phyloP scores from a whole-genome alignment of 1,284 basidiomycete genomes.

The Malassezia globosa region DNA sequence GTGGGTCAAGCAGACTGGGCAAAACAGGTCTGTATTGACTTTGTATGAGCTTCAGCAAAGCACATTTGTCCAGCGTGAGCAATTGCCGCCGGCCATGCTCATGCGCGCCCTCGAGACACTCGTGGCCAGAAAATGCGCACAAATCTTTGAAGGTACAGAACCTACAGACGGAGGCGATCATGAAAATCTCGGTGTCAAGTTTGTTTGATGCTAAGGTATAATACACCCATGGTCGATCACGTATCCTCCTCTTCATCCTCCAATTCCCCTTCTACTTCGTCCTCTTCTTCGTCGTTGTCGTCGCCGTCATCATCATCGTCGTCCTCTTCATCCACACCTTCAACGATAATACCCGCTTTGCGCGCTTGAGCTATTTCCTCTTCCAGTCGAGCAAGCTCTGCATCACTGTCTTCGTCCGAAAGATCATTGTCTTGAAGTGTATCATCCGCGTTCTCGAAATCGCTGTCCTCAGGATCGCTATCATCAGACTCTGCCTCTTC shows the following conservation, averaged over 20 bases:
- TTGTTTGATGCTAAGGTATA: slow-evolving; percentile 3
- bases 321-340: slow-evolving; percentile 19
- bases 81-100: slow-evolving; percentile 18
- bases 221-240: not conserved
- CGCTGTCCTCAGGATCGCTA: slow-evolving; percentile 12
- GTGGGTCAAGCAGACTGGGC: slow-evolving; percentile 52
- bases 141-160: slow-evolving; percentile 10
- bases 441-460: slow-evolving; percentile 11
- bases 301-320: slow-evolving; percentile 18
- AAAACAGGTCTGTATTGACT: slow-evolving; percentile 52
- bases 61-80: slow-evolving; percentile 49
- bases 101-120: slow-evolving; percentile 6
- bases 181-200: slow-evolving; percentile 15
- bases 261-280: slow-evolving; percentile 10
- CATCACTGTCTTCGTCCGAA: slow-evolving; percentile 13
- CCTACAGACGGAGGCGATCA: not conserved
- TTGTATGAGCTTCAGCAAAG: slow-evolving; percentile 53
- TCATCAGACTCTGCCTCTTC: slow-evolving; percentile 7
- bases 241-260: slow-evolving; percentile 13
- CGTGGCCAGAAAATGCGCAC: slow-evolving; percentile 7
- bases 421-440: slow-evolving; percentile 19
- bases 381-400: slow-evolving; percentile 19
- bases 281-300: slow-evolving; percentile 10
- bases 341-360: slow-evolving; percentile 13
- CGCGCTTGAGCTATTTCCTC: slow-evolving; percentile 15